These are phyloP conservation scores for Emydomyces testavorans DNA, from an alignment of 2,329 filamentous ascomycete species.

Conservation along the genomic window DNA sequence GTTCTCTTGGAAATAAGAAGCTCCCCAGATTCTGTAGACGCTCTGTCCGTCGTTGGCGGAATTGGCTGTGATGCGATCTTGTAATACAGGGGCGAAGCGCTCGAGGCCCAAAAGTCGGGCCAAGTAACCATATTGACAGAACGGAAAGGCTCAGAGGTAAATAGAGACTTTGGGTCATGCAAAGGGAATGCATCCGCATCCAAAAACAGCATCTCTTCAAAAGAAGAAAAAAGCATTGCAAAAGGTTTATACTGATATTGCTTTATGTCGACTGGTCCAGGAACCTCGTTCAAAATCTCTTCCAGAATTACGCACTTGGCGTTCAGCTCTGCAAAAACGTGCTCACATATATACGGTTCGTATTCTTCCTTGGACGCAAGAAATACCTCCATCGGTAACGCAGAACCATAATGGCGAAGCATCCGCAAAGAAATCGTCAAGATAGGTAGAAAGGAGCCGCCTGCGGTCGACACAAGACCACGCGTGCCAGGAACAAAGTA, in stretches of 20 bases:
- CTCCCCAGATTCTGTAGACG: slow-evolving; percentile 37
- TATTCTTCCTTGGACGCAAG: slow-evolving; percentile 34
- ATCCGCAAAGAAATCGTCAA: slow-evolving; percentile 37
- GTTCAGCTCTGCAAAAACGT: slow-evolving; percentile 34
- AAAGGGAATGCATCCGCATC: slow-evolving; percentile 40
- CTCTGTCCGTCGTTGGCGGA: slow-evolving; percentile 17
- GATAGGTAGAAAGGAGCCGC: slow-evolving; percentile 34
- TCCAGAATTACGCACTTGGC: slow-evolving; percentile 37
- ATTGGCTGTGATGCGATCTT: slow-evolving; percentile 26
- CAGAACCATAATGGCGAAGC: slow-evolving; percentile 35
- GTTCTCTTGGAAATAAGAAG: slow-evolving; percentile 36
- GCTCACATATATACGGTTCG: slow-evolving; percentile 34
- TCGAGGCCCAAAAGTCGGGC: slow-evolving; percentile 39
- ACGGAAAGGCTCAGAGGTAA: slow-evolving; percentile 33
- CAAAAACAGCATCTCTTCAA: slow-evolving; percentile 40
- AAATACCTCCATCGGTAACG: slow-evolving; percentile 38
- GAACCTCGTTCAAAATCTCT: slow-evolving; percentile 29
- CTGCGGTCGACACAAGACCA: slow-evolving; percentile 33
- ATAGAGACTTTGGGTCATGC: slow-evolving; percentile 33
- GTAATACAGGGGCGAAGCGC: slow-evolving; percentile 31
- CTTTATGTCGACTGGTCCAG: slow-evolving; percentile 25
- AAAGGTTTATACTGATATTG: slow-evolving; percentile 41
- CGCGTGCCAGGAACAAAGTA: slow-evolving; percentile 18
- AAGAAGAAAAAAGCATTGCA: slow-evolving; percentile 41
- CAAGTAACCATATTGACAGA: slow-evolving; percentile 35